Conservation (phyloP, 116 monocot species). For the Trichopus zeylanicus region DNA sequence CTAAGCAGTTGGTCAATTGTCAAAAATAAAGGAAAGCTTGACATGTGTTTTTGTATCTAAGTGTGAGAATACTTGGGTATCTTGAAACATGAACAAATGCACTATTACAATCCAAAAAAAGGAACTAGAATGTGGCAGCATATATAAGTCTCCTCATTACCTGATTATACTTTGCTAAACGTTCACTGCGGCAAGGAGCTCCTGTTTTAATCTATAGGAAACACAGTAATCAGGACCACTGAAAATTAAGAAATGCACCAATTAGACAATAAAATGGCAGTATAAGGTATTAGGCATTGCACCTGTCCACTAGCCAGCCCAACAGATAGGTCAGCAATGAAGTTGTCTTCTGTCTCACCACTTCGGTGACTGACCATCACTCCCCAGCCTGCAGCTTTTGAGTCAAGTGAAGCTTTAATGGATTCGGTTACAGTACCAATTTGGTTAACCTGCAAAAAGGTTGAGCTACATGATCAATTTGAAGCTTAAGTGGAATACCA, state of each 20-base stretch:
- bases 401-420: conserved; percentile 76
- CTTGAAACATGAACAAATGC: no score
- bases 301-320: conserved; percentile 90
- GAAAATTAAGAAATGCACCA: not conserved
- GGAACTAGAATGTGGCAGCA: conserved; percentile 1
- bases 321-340: conserved; percentile 93
- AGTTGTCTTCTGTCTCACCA: conserved; percentile 95
- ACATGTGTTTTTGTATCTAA: no score
- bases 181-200: conserved; percentile 84
- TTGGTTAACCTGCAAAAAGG: conserved; percentile 69
- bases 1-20: no score
- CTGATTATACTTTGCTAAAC: conserved; percentile 90
- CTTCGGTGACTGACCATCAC: conserved; percentile 98
- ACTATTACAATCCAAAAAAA: no score
- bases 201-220: conserved; percentile 80
- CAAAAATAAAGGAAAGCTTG: no score
- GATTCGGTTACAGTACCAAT: conserved; percentile 90
- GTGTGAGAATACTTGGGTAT: no score
- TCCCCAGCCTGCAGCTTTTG: conserved; percentile 95
- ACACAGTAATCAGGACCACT: not conserved
- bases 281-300: conserved; percentile 3
- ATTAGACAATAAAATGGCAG: not conserved
- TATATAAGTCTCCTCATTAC: conserved; percentile 29
- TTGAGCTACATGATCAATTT: no score
- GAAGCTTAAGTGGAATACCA: no score